These are phyloP conservation scores for Colletotrichum limetticola DNA, from an alignment of 2,329 filamentous ascomycete species.

Conservation along the genomic window DNA sequence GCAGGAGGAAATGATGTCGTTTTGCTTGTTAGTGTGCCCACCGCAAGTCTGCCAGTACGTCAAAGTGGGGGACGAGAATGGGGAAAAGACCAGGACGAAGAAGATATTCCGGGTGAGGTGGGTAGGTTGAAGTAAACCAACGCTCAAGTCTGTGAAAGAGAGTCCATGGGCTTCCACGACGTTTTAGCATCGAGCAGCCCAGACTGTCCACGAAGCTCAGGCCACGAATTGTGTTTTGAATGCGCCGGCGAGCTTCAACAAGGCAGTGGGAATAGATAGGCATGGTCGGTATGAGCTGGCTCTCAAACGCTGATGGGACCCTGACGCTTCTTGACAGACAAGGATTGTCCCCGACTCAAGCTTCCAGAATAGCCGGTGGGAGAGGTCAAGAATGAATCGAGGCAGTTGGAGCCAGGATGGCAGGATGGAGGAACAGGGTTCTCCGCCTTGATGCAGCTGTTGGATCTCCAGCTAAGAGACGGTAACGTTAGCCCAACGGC, in stretches of 20 bases:
- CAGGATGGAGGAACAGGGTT: constrained; percentile 11
- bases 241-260: not conserved
- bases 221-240: constrained; percentile 7
- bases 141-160: not conserved
- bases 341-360: constrained; percentile 6
- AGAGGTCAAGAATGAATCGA: not conserved
- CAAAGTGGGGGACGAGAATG: not conserved
- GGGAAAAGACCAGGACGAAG: not conserved
- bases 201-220: constrained; percentile 14
- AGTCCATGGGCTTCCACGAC: constrained; percentile 10
- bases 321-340: constrained; percentile 15
- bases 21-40: constrained; percentile 2
- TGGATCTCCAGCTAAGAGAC: constrained; percentile 12
- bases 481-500: constrained; percentile 15
- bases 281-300: not conserved
- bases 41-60: not conserved
- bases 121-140: not conserved
- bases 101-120: not conserved
- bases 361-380: not conserved
- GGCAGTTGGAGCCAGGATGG: not conserved
- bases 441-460: constrained; percentile 25
- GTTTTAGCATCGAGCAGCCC: constrained; percentile 7
- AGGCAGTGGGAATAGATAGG: not conserved
- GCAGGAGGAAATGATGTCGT: constrained; percentile 24
- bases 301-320: constrained; percentile 1